Conservation (phyloP, 129 eudicot genomes). For the sunflower (Helianthus annuus) region HanXRQr2.0-SUNRISE NC_035437.2:39855330-39855829, state of each 20-base stretch:
- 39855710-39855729: conserved; percentile 22
- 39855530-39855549: conserved; percentile 79
- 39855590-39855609: neutral
- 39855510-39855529: conserved; percentile 65
- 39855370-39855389: too few relatives aligned
- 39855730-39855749: too few relatives aligned
- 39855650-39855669: conserved; percentile 70
- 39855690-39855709: conserved; percentile 67
- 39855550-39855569: conserved; percentile 88
- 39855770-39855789: too few relatives aligned
- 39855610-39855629: neutral
- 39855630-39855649: neutral
- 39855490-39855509: conserved; percentile 72
- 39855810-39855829: conserved; percentile 36
- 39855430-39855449: conserved; percentile 81
- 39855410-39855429: conserved; percentile 83
- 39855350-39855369: too few relatives aligned
- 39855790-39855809: conserved; percentile 60
- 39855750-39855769: too few relatives aligned
- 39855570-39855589: conserved; percentile 52
- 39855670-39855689: conserved; percentile 67
- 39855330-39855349: neutral
- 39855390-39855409: conserved; percentile 70
- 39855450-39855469: conserved; percentile 78
- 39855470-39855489: conserved; percentile 67